Percentiles rank a stretch among this genome's conserved stretches.
phyloP scores from a whole-genome alignment of 2,329 filamentous ascomycete species.

The Dothideomycetes sp. region DNA sequence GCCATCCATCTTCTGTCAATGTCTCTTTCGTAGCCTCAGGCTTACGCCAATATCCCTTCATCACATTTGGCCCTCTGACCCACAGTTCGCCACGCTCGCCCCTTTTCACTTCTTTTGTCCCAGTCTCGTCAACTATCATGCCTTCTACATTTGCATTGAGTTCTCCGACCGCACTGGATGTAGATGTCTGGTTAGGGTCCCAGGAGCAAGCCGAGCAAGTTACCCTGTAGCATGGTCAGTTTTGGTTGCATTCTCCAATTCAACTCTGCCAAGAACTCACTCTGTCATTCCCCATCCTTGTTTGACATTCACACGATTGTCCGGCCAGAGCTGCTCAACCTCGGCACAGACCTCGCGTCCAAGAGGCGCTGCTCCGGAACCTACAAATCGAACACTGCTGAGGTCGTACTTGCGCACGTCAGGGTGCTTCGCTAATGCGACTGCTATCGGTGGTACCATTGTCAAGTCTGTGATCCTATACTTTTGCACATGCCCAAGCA shows the following conservation, averaged over 20 bases:
- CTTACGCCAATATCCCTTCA: slow-evolving; percentile 69
- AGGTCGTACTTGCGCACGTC: slow-evolving; percentile 56
- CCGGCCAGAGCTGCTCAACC: slow-evolving; percentile 46
- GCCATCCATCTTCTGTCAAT: slow-evolving; percentile 53
- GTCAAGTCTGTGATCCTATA: slow-evolving; percentile 57
- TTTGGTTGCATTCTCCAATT: background rate
- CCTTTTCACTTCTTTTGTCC: slow-evolving; percentile 34
- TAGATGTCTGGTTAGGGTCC: slow-evolving; percentile 40
- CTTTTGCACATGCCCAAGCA: slow-evolving; percentile 56
- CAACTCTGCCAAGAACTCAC: slow-evolving; percentile 19
- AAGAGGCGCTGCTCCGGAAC: slow-evolving; percentile 58
- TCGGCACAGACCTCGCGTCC: slow-evolving; percentile 34
- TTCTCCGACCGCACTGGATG: slow-evolving; percentile 49
- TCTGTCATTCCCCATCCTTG: slow-evolving; percentile 91
- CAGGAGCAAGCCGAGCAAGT: slow-evolving; percentile 62
- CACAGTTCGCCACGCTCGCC: slow-evolving; percentile 59
- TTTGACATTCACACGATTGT: slow-evolving; percentile 39
- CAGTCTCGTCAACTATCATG: slow-evolving; percentile 53
- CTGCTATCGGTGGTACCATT: slow-evolving; percentile 65
- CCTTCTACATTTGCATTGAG: slow-evolving; percentile 58
- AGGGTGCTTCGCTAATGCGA: slow-evolving; percentile 62
- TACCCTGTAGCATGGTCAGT: slow-evolving; percentile 20
- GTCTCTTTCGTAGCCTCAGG: slow-evolving; percentile 55
- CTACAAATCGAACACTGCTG: slow-evolving; percentile 49
- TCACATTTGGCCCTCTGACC: slow-evolving; percentile 59